Evolutionary conservation across 2,329 filamentous ascomycete species (phyloP).

Genomic region (Madurella fahalii): DNA sequence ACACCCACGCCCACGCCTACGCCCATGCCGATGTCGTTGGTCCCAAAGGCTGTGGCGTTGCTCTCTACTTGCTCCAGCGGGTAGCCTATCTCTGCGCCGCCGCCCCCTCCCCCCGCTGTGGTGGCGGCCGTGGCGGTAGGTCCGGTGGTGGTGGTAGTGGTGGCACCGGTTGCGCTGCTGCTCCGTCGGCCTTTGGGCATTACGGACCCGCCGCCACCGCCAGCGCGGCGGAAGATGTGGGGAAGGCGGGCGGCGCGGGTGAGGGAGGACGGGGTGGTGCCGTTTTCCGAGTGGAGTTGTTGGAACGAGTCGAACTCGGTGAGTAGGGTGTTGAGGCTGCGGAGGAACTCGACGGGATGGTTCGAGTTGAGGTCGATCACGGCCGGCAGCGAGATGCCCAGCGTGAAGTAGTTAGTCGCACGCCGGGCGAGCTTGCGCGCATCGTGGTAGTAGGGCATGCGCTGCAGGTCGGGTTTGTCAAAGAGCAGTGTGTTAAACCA

Average conservation of each 20-base stretch:
- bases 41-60: conserved; percentile 27
- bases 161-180: conserved; percentile 33
- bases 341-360: conserved; percentile 78
- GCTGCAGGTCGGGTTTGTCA: conserved; percentile 71
- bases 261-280: conserved; percentile 64
- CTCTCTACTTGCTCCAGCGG: conserved; percentile 29
- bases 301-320: conserved; percentile 93
- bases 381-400: conserved; percentile 85
- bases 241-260: conserved; percentile 75
- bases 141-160: conserved; percentile 24
- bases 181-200: conserved; percentile 54
- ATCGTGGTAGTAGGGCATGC: conserved; percentile 77
- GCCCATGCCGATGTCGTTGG: neutral
- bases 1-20: conserved; percentile 1
- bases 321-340: conserved; percentile 78
- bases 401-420: conserved; percentile 87
- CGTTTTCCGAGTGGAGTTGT: conserved; percentile 75
- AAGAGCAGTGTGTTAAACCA: conserved; percentile 99
- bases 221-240: conserved; percentile 72
- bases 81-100: conserved; percentile 8
- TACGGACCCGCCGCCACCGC: conserved; percentile 33
- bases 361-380: conserved; percentile 83
- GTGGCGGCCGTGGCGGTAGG: conserved; percentile 18
- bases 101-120: conserved; percentile 24
- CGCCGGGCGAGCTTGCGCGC: conserved; percentile 78